A percentile compares a stretch with the other conserved stretches of the same genome.
Evolutionary conservation across 2,329 filamentous ascomycete species (phyloP).

Genomic region (Fragosphaeria purpurea): DNA sequence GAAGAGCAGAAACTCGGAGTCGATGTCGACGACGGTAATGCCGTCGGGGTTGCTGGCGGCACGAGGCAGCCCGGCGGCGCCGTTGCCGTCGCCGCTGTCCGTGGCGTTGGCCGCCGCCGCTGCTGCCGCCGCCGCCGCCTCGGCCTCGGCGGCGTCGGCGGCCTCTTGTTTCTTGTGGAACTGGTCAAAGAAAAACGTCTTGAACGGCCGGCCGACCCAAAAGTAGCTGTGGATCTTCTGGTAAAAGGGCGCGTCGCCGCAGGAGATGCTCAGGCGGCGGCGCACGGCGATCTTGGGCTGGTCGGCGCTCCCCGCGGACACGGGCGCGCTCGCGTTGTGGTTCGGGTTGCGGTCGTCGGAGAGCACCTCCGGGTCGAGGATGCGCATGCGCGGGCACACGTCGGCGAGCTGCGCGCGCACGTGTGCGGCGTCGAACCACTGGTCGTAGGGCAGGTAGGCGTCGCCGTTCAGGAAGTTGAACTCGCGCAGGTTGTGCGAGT

Average conservation of each 20-base stretch:
- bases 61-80: not conserved
- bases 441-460: slow-evolving; percentile 22
- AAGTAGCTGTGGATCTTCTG: slow-evolving; percentile 19
- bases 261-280: slow-evolving; percentile 15
- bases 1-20: slow-evolving; percentile 23
- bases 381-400: slow-evolving; percentile 23
- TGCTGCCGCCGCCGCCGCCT: not conserved
- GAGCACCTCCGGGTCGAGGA: slow-evolving; percentile 19
- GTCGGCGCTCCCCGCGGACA: not conserved
- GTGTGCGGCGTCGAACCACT: slow-evolving; percentile 25
- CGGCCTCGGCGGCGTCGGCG: not conserved
- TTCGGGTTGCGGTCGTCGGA: too few relatives aligned
- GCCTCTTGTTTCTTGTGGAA: slow-evolving; percentile 2
- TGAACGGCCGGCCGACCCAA: slow-evolving; percentile 22
- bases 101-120: too few relatives aligned
- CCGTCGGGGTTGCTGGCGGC: slow-evolving; percentile 11
- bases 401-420: slow-evolving; percentile 15
- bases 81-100: slow-evolving; percentile 1
- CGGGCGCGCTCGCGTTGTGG: too few relatives aligned
- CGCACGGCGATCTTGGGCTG: slow-evolving; percentile 13
- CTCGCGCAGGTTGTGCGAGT: slow-evolving; percentile 18
- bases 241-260: slow-evolving; percentile 17
- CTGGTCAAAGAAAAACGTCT: slow-evolving; percentile 15
- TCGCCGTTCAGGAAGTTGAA: slow-evolving; percentile 23
- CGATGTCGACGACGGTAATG: slow-evolving; percentile 21